Evolutionary conservation across 331 rosid species (phyloP).

Genomic region (Ulmus americana): DNA sequence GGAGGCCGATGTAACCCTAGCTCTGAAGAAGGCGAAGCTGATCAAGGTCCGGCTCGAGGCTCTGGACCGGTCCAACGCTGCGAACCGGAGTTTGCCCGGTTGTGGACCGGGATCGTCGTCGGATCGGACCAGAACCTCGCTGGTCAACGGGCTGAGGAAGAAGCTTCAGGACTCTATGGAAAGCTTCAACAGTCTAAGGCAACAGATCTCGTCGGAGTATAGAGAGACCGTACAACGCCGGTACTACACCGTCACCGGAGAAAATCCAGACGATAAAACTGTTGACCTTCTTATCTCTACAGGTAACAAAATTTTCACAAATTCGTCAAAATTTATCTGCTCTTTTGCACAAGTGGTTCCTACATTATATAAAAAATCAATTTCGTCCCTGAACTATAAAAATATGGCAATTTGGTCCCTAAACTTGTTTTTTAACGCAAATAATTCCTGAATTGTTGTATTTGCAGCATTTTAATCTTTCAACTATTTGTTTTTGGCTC

Average conservation of each 20-base stretch:
- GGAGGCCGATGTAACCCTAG: slow-evolving; percentile 67
- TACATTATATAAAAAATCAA: too few relatives aligned
- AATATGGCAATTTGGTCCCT: too few relatives aligned
- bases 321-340: not conserved
- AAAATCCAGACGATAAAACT: slow-evolving; percentile 86
- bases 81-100: slow-evolving; percentile 62
- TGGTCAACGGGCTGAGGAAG: slow-evolving; percentile 79
- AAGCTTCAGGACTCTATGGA: slow-evolving; percentile 88
- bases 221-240: slow-evolving; percentile 89
- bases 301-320: slow-evolving; percentile 33
- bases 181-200: slow-evolving; percentile 49
- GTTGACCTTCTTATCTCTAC: slow-evolving; percentile 79
- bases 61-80: slow-evolving; percentile 81
- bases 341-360: too few relatives aligned
- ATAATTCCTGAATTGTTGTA: too few relatives aligned
- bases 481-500: too few relatives aligned
- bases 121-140: slow-evolving; percentile 77
- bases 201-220: slow-evolving; percentile 68
- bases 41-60: slow-evolving; percentile 77
- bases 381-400: too few relatives aligned
- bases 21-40: slow-evolving; percentile 81
- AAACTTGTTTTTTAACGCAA: not conserved
- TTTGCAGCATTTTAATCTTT: too few relatives aligned
- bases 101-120: slow-evolving; percentile 94
- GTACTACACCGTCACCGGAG: slow-evolving; percentile 89